Evolutionary conservation across 1,284 basidiomycete species (phyloP).

Genomic region (Cronartium quercuum): DNA sequence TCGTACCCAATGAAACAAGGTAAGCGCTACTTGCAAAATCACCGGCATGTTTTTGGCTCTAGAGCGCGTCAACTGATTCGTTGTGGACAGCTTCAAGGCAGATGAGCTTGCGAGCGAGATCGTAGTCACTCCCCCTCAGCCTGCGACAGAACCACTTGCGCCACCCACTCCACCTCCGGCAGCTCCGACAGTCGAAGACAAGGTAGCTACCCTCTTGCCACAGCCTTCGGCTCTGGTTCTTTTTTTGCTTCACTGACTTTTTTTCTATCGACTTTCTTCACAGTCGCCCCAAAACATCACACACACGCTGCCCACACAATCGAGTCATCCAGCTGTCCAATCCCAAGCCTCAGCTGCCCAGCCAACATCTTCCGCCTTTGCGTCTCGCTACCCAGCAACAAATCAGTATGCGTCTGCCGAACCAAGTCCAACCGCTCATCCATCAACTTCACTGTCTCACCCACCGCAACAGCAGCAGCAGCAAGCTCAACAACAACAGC

Average conservation of each 20-base stretch:
- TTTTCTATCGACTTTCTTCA: not conserved
- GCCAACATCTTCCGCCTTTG: slow-evolving; percentile 19
- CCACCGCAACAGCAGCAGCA: slow-evolving; percentile 7
- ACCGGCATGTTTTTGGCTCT: not conserved
- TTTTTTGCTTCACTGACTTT: not conserved
- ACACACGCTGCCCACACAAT: slow-evolving; percentile 13
- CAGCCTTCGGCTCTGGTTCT: not conserved
- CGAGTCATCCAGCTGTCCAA: slow-evolving; percentile 7
- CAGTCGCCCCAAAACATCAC: slow-evolving; percentile 7
- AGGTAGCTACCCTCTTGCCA: not conserved
- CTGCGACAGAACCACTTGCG: slow-evolving; percentile 3
- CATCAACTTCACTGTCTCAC: slow-evolving; percentile 7
- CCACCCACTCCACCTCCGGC: slow-evolving; percentile 17
- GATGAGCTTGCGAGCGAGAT: slow-evolving; percentile 16
- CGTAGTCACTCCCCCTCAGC: slow-evolving; percentile 13
- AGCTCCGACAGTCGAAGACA: slow-evolving; percentile 23
- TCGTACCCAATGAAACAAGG: slow-evolving; percentile 7
- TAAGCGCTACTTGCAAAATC: not conserved
- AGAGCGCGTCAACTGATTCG: not conserved
- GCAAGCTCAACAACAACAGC: not conserved
- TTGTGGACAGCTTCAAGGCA: slow-evolving; percentile 10
- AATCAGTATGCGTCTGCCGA: slow-evolving; percentile 26
- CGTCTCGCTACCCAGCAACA: slow-evolving; percentile 25
- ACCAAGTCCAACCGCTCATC: not conserved
- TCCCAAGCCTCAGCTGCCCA: slow-evolving; percentile 7